Evolutionary conservation across 768 basidiomycete species (phyloP).

Genomic region (Sistotremastrum niveocremeum): DNA sequence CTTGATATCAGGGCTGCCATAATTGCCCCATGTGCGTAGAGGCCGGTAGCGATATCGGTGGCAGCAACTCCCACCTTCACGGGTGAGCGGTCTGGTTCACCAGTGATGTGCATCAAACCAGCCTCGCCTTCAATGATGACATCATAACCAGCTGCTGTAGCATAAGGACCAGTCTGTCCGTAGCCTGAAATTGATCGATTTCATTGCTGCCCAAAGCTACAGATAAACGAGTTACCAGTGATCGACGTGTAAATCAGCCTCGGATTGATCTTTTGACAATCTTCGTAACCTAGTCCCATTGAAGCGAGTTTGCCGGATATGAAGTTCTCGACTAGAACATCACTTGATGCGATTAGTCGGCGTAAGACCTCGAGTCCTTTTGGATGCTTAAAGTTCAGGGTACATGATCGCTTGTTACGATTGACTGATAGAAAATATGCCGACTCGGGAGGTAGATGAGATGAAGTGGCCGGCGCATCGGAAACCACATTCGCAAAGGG

Average conservation of each 20-base stretch:
- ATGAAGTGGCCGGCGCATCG: constrained; percentile 34
- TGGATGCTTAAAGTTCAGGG: constrained; percentile 72
- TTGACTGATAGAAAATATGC: constrained; percentile 88
- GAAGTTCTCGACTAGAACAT: constrained; percentile 86
- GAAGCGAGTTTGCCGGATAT: constrained; percentile 72
- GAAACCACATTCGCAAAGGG: constrained; percentile 26
- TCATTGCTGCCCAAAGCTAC: constrained; percentile 13
- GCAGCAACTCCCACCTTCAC: constrained; percentile 93
- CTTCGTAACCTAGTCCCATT: constrained; percentile 78
- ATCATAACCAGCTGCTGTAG: constrained; percentile 76
- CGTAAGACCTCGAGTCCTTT: constrained; percentile 67
- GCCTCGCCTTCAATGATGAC: constrained; percentile 82
- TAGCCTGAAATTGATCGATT: constrained; percentile 33
- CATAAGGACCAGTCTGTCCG: constrained; percentile 83
- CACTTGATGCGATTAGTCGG: constrained; percentile 56
- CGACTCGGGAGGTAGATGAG: constrained; percentile 74
- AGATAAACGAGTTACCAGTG: constrained; percentile 40
- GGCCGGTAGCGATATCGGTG: constrained; percentile 77
- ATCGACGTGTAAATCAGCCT: constrained; percentile 79
- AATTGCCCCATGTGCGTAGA: constrained; percentile 87
- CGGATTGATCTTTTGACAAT: constrained; percentile 65
- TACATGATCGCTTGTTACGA: constrained; percentile 80
- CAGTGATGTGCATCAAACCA: constrained; percentile 92
- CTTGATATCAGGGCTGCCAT: constrained; percentile 81
- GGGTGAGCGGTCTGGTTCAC: constrained; percentile 74